Evolutionary conservation across 345 rosid genomes (phyloP).

Genomic region (Microcos paniculata): DNA sequence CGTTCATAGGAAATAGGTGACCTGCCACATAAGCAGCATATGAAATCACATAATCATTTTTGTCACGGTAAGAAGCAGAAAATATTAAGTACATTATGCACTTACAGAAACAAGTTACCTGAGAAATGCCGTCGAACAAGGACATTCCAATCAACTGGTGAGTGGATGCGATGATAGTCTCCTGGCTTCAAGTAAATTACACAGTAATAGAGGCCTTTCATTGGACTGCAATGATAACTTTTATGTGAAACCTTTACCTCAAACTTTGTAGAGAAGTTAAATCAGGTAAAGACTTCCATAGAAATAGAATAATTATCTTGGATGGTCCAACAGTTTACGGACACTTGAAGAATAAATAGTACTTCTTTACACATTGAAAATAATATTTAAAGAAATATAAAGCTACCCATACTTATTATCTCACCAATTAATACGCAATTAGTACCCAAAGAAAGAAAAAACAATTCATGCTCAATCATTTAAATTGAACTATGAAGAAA

Average conservation of each 20-base stretch:
- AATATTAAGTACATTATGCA: neutral
- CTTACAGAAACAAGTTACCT: slow-evolving; percentile 42
- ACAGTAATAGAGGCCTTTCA: slow-evolving; percentile 89
- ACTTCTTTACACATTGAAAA: neutral
- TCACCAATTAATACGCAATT: neutral
- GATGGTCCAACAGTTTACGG: neutral
- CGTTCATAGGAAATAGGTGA: slow-evolving; percentile 70
- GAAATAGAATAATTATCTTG: slow-evolving; percentile 3
- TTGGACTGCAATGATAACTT: slow-evolving; percentile 55
- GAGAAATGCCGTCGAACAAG: slow-evolving; percentile 86
- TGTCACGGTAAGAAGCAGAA: neutral
- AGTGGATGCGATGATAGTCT: slow-evolving; percentile 90
- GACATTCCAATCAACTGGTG: slow-evolving; percentile 90
- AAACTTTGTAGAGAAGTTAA: slow-evolving; percentile 2
- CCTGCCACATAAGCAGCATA: slow-evolving; percentile 40
- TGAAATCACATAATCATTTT: neutral
- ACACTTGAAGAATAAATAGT: neutral
- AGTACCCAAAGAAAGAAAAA: too few relatives aligned
- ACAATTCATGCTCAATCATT: neutral
- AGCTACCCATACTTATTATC: neutral
- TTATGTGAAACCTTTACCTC: neutral
- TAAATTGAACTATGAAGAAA: neutral
- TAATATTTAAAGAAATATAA: neutral
- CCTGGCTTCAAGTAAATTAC: slow-evolving; percentile 93
- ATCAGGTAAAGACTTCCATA: neutral